Conservation (phyloP, 495 filamentous ascomycete genomes). For the Apodospora peruviana region DNA sequence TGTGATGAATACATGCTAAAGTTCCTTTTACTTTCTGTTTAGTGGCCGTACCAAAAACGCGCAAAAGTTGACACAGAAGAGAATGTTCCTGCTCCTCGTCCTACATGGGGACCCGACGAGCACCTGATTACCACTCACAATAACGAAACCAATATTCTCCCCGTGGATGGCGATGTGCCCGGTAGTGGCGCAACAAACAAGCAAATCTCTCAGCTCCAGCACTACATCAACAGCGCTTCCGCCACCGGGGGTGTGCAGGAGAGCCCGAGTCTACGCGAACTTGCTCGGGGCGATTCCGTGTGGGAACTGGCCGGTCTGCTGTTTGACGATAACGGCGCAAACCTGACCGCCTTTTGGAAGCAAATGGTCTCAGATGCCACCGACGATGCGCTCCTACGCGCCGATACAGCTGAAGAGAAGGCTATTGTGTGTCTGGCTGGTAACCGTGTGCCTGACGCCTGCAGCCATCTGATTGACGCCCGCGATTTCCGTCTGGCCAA, state of each 20-base stretch:
- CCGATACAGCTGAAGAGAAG: constrained; percentile 65
- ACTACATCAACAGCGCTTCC: constrained; percentile 22
- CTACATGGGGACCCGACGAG: constrained; percentile 73
- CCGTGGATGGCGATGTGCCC: constrained; percentile 12
- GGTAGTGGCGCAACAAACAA: constrained; percentile 2
- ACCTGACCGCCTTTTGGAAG: constrained; percentile 56
- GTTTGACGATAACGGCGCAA: constrained; percentile 64
- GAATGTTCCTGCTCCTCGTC: constrained; percentile 58
- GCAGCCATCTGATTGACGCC: constrained; percentile 64
- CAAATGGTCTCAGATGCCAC: constrained; percentile 55
- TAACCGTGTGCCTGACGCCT: constrained; percentile 74
- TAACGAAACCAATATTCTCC: constrained; percentile 16
- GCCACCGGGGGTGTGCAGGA: constrained; percentile 2
- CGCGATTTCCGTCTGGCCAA: constrained; percentile 77
- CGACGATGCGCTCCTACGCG: constrained; percentile 43
- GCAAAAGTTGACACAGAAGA: constrained; percentile 56
- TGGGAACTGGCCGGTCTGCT: constrained; percentile 81
- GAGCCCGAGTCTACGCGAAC: constrained; percentile 11
- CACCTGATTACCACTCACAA: constrained; percentile 57
- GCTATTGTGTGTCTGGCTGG: constrained; percentile 75
- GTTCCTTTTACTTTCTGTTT: constrained; percentile 42
- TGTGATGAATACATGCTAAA: constrained; percentile 29
- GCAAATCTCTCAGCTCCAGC: constrained; percentile 20
- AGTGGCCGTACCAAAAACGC: constrained; percentile 85
- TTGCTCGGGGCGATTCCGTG: constrained; percentile 52